Percentiles rank a stretch among this genome's conserved stretches.
These are phyloP conservation scores for Suillus spraguei DNA, from an alignment of 768 basidiomycete species.

Conservation along the genomic window DNA sequence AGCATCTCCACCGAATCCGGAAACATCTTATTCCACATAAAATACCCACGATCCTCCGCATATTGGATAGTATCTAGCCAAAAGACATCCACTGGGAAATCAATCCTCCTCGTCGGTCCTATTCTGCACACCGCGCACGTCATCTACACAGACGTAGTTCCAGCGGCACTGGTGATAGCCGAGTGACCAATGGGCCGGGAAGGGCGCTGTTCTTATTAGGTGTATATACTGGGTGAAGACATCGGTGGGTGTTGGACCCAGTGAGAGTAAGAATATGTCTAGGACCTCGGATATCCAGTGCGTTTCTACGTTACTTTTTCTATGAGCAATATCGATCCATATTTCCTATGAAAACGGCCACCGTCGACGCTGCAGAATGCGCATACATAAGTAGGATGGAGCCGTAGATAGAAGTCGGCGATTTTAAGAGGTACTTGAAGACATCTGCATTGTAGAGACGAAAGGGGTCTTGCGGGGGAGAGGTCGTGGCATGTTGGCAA, in stretches of 20 bases:
- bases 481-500: constrained; percentile 85
- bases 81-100: too few relatives aligned
- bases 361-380: constrained; percentile 83
- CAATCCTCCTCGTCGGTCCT: too few relatives aligned
- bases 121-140: too few relatives aligned
- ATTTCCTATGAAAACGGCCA: constrained; percentile 93
- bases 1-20: too few relatives aligned
- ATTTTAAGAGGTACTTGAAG: constrained; percentile 90
- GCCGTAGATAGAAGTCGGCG: constrained; percentile 83
- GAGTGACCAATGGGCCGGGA: constrained; percentile 89
- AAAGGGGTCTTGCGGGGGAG: constrained; percentile 92
- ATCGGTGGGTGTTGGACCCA: constrained; percentile 82
- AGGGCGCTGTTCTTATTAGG: constrained; percentile 81
- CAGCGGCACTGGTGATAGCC: constrained; percentile 87
- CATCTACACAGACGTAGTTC: too few relatives aligned
- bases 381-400: constrained; percentile 95
- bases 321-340: constrained; percentile 89
- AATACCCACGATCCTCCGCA: too few relatives aligned
- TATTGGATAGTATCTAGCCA: too few relatives aligned
- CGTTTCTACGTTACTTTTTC: constrained; percentile 58
- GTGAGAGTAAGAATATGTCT: constrained; percentile 90
- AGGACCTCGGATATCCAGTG: constrained; percentile 99
- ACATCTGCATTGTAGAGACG: constrained; percentile 95
- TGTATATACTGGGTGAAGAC: constrained; percentile 84
- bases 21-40: too few relatives aligned